phyloP scores from a whole-genome alignment of 2,329 filamentous ascomycete genomes.

The Calonectria hawksworthii region DNA sequence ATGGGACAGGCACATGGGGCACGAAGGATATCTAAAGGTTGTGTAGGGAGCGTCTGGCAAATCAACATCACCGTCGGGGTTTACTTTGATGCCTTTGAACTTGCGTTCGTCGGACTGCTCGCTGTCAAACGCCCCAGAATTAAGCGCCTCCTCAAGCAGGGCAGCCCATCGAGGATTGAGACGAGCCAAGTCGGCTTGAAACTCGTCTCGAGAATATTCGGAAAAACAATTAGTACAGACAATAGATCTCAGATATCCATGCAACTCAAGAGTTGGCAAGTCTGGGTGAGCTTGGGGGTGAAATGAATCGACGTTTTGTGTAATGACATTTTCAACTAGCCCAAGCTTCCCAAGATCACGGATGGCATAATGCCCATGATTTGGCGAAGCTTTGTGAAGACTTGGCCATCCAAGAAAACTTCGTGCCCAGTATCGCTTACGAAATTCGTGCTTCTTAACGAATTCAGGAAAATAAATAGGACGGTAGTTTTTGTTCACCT shows the following conservation, averaged over 20 bases:
- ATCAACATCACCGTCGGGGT: constrained; percentile 96
- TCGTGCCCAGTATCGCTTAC: constrained; percentile 95
- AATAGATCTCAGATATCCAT: constrained; percentile 88
- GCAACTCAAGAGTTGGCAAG: constrained; percentile 85
- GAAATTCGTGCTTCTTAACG: constrained; percentile 81
- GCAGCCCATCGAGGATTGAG: constrained; percentile 90
- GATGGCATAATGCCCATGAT: constrained; percentile 84
- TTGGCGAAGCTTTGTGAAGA: constrained; percentile 83
- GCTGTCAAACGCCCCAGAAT: constrained; percentile 81
- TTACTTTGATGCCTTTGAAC: constrained; percentile 81
- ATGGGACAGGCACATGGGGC: constrained; percentile 80
- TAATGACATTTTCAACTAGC: constrained; percentile 82
- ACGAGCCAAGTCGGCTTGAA: constrained; percentile 81
- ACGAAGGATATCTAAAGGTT: constrained; percentile 92
- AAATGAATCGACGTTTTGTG: constrained; percentile 98
- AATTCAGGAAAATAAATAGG: constrained; percentile 97
- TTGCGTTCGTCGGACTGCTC: constrained; percentile 80
- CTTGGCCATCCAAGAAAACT: constrained; percentile 95
- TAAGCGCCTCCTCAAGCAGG: constrained; percentile 80
- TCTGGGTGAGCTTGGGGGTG: constrained; percentile 83
- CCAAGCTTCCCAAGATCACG: constrained; percentile 79
- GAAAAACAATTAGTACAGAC: constrained; percentile 85
- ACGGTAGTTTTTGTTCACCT: constrained; percentile 88
- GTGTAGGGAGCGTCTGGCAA: constrained; percentile 88
- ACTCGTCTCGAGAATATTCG: constrained; percentile 78